These are phyloP conservation scores for Hemileia vastatrix DNA, from an alignment of 1,284 basidiomycete species.

Conservation along the genomic window DNA sequence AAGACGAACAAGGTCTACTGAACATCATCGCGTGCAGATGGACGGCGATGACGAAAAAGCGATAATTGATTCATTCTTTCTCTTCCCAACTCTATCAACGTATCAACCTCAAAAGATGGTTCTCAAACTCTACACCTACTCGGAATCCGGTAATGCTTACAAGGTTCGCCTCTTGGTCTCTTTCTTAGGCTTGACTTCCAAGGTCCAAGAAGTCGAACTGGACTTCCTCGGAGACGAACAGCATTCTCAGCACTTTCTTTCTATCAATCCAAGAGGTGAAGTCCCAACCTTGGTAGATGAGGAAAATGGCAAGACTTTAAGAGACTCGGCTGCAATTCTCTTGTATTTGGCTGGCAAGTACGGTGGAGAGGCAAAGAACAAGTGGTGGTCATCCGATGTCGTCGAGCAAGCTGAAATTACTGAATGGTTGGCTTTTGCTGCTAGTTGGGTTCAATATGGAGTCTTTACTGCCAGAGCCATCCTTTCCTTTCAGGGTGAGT, in stretches of 20 bases:
- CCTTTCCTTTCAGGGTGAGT: not conserved
- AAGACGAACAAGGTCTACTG: no score
- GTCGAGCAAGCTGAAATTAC: not conserved
- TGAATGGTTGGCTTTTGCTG: not conserved
- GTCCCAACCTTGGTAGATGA: not conserved
- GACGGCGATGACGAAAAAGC: no score
- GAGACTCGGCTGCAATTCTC: not conserved
- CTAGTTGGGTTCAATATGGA: not conserved
- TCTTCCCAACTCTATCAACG: no score
- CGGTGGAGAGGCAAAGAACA: not conserved
- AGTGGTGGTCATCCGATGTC: not conserved
- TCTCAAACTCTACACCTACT: not conserved
- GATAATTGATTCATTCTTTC: no score
- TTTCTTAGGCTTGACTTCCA: not conserved
- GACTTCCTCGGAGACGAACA: not conserved
- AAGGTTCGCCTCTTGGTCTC: not conserved
- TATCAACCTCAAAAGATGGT: no score
- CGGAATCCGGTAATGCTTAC: not conserved
- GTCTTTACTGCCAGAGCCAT: not conserved
- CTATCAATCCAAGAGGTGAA: not conserved
- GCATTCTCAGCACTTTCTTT: not conserved
- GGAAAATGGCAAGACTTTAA: not conserved
- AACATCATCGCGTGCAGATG: no score
- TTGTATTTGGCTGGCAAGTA: not conserved
- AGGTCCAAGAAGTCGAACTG: not conserved